A percentile compares a stretch with the other conserved stretches of the same genome.
phyloP scores from a whole-genome alignment of 2,329 filamentous ascomycete genomes.

The Trichoderma pleuroti region DNA sequence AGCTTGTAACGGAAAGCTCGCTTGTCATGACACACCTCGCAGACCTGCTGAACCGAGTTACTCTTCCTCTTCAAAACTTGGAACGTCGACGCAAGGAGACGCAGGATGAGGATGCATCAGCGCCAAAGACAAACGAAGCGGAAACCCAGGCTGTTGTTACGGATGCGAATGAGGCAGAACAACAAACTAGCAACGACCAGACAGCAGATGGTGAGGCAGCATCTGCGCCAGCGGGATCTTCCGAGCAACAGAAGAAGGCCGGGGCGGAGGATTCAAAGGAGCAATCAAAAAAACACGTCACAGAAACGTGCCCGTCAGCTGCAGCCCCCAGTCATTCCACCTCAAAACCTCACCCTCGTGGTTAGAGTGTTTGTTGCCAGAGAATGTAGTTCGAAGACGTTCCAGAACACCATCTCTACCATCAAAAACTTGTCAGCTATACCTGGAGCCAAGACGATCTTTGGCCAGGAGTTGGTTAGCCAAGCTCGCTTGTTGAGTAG shows the following conservation, averaged over 20 bases:
- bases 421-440: conserved; percentile 97
- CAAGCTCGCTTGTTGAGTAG: conserved; percentile 83
- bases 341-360: conserved; percentile 87
- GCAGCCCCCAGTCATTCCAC: conserved; percentile 78
- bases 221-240: conserved; percentile 28
- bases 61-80: conserved; percentile 75
- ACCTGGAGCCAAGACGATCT: conserved; percentile 81
- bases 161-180: conserved; percentile 29
- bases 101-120: conserved; percentile 43
- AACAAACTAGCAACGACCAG: conserved; percentile 28
- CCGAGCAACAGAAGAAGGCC: conserved; percentile 28
- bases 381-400: conserved; percentile 96
- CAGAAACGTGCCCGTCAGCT: conserved; percentile 57
- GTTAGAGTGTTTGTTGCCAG: conserved; percentile 94
- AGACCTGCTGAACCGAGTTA: conserved; percentile 81
- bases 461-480: conserved; percentile 86
- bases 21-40: conserved; percentile 93
- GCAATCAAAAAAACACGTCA: conserved; percentile 39
- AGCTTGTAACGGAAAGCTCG: conserved; percentile 95
- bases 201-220: conserved; percentile 21
- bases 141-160: conserved; percentile 33
- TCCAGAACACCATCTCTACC: conserved; percentile 95
- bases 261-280: conserved; percentile 27
- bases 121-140: conserved; percentile 38
- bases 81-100: conserved; percentile 80